Percentiles rank a stretch among this genome's conserved stretches.
phyloP scores from a whole-genome alignment of 306 rosid species.

The Quercus dentata region DNA sequence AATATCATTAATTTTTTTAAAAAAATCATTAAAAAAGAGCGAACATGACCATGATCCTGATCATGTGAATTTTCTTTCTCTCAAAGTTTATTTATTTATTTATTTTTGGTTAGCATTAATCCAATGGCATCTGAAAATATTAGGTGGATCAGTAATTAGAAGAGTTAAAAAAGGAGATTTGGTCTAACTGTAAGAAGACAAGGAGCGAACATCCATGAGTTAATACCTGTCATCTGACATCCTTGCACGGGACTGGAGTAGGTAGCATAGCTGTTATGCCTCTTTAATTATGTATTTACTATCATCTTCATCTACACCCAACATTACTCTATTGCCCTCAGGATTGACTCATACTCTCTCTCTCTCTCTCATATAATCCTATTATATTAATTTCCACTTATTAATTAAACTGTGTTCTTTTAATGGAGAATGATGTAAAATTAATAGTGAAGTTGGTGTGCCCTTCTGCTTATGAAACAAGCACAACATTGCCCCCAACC shows the following conservation, averaged over 20 bases:
- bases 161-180: not conserved
- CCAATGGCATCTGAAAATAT: not conserved
- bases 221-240: slow-evolving; percentile 19
- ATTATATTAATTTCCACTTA: not conserved
- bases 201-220: not conserved
- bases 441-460: not conserved
- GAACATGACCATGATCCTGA: too few species aligned
- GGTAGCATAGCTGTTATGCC: slow-evolving; percentile 32
- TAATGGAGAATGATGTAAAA: not conserved
- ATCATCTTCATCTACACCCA: not conserved
- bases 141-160: not conserved
- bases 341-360: not conserved
- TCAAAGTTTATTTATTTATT: too few species aligned
- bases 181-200: slow-evolving; percentile 23
- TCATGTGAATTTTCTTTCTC: not conserved
- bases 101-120: not conserved
- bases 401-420: not conserved
- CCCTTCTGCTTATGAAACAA: not conserved
- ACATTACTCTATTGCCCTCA: not conserved
- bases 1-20: too few species aligned
- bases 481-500: not conserved
- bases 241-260: slow-evolving; percentile 8
- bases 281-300: slow-evolving; percentile 1
- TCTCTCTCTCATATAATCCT: not conserved
- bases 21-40: too few species aligned